These are phyloP conservation scores for Pseudogymnoascus verrucosus DNA, from an alignment of 2,329 filamentous ascomycete genomes.

Conservation along the genomic window DNA sequence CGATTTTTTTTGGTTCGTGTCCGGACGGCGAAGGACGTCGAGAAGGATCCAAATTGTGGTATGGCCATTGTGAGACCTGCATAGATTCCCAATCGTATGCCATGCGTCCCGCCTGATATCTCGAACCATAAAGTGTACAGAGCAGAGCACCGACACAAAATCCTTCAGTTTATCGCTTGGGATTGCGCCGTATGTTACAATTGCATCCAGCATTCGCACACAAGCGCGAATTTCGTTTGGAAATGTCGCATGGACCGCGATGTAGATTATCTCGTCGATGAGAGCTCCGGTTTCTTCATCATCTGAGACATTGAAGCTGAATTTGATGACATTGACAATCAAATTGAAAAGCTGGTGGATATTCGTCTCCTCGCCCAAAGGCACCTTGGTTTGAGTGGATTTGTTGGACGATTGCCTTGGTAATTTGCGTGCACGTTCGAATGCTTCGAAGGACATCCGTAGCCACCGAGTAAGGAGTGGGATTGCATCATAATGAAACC, in stretches of 20 bases:
- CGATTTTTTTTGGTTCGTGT: slow-evolving; percentile 36
- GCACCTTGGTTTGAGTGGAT: slow-evolving; percentile 33
- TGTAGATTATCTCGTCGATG: slow-evolving; percentile 53
- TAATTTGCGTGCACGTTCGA: slow-evolving; percentile 44
- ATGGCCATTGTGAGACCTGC: slow-evolving; percentile 66
- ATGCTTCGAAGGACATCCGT: slow-evolving; percentile 44
- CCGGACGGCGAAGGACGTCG: slow-evolving; percentile 48
- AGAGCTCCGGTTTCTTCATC: slow-evolving; percentile 53
- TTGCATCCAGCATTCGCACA: slow-evolving; percentile 59
- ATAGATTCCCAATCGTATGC: slow-evolving; percentile 62
- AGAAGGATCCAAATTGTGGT: slow-evolving; percentile 58
- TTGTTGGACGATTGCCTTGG: slow-evolving; percentile 35
- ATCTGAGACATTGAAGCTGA: slow-evolving; percentile 62
- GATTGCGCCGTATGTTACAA: slow-evolving; percentile 65
- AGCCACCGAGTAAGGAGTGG: slow-evolving; percentile 57
- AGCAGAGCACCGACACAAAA: slow-evolving; percentile 64
- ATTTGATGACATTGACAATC: slow-evolving; percentile 63
- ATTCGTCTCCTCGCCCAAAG: slow-evolving; percentile 49
- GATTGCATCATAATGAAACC: slow-evolving; percentile 60
- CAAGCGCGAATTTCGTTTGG: slow-evolving; percentile 58
- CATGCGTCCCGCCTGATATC: slow-evolving; percentile 56
- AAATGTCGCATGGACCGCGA: slow-evolving; percentile 60
- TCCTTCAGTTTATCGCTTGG: slow-evolving; percentile 53
- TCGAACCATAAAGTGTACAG: slow-evolving; percentile 59
- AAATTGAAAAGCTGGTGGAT: slow-evolving; percentile 58